Conservation (phyloP, 139 green algal species). For the Closterium sp. region DNA sequence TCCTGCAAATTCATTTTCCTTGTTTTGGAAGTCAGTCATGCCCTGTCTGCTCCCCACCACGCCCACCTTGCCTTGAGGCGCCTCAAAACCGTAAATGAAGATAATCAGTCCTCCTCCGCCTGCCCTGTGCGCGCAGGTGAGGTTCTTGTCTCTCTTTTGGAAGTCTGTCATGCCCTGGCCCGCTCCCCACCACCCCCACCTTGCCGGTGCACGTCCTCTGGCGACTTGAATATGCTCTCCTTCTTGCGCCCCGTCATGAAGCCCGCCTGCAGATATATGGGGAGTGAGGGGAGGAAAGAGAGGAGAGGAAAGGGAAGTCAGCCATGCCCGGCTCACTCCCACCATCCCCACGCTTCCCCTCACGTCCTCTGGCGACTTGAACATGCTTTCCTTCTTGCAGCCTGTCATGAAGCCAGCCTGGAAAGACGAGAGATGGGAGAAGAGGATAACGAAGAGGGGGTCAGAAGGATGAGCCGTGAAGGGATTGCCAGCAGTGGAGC, state of each 20-base stretch:
- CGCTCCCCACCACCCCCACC: constrained; percentile 57
- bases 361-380: constrained; percentile 57
- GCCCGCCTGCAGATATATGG: constrained; percentile 40
- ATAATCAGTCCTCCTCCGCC: too few species aligned
- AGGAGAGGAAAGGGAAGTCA: too few species aligned
- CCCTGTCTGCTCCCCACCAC: constrained; percentile 54
- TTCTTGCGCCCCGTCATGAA: constrained; percentile 62
- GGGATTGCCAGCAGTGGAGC: too few species aligned
- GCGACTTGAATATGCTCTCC: constrained; percentile 64
- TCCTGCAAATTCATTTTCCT: too few species aligned
- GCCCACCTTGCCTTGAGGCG: constrained; percentile 55
- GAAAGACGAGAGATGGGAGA: not conserved
- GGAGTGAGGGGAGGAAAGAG: too few species aligned
- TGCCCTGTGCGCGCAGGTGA: too few species aligned
- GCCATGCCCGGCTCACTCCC: too few species aligned
- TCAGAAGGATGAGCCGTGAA: not conserved
- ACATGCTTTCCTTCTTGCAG: constrained; percentile 63
- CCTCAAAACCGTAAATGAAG: too few species aligned
- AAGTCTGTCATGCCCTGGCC: constrained; percentile 59
- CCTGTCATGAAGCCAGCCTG: constrained; percentile 60
- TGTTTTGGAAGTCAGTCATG: constrained; percentile 53
- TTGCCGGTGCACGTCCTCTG: constrained; percentile 54
- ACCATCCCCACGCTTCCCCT: constrained; percentile 16
- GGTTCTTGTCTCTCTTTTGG: constrained; percentile 26
- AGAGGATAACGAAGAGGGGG: not conserved